These are phyloP conservation scores for Salix suchowensis DNA, from an alignment of 345 rosid genomes.

Conservation along the genomic window DNA sequence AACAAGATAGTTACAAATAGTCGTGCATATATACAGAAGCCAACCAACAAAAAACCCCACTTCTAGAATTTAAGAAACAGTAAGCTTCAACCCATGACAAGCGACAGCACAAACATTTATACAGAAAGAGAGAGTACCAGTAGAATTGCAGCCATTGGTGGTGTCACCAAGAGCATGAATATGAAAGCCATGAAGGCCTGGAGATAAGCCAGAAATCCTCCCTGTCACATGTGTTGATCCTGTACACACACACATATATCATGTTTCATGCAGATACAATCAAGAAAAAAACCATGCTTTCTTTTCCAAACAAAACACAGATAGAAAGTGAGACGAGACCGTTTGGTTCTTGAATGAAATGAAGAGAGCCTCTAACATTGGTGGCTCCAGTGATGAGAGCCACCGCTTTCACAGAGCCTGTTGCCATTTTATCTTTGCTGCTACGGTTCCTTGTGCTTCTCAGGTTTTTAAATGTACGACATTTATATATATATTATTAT, in stretches of 20 bases:
- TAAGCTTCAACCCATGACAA: neutral
- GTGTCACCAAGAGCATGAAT: conserved; percentile 91
- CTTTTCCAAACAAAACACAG: neutral
- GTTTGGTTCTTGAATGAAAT: conserved; percentile 49
- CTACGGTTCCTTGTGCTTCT: neutral
- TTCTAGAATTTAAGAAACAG: neutral
- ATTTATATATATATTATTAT: too few species aligned
- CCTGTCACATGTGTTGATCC: conserved; percentile 77
- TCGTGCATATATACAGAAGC: neutral
- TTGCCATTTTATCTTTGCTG: conserved; percentile 31
- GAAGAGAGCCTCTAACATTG: conserved; percentile 61
- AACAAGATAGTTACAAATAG: neutral
- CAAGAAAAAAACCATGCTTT: neutral
- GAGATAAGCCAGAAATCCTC: conserved; percentile 65
- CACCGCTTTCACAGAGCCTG: conserved; percentile 64
- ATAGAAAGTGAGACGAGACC: conserved; percentile 38
- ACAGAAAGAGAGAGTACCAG: conserved; percentile 38
- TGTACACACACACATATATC: conserved; percentile 12
- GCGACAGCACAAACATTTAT: neutral
- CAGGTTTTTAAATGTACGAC: neutral
- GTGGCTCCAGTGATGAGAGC: conserved; percentile 65
- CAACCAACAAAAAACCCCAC: neutral
- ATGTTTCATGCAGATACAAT: neutral
- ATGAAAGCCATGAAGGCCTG: conserved; percentile 88
- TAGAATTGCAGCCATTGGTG: conserved; percentile 93